Percentiles rank a stretch among this genome's conserved stretches.
Evolutionary conservation across 345 rosid genomes (phyloP).

Genomic region (Psidium friedrichsthalianum): DNA sequence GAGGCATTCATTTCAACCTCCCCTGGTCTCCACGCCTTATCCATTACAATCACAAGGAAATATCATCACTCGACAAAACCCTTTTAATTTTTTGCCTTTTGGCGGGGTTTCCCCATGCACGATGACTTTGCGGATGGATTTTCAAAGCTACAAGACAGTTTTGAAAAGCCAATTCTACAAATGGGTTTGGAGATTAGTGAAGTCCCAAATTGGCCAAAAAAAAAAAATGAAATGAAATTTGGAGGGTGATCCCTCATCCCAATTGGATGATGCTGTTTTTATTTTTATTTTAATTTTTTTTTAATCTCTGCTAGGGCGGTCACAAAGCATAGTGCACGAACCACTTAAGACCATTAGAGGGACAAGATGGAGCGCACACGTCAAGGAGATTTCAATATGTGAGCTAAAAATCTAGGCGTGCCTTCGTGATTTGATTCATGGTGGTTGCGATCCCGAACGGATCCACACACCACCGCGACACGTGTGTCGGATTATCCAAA

Average conservation of each 20-base stretch:
- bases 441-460: background rate
- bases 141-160: constrained; percentile 3
- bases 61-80: background rate
- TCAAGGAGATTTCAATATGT: background rate
- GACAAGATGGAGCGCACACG: background rate
- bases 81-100: background rate
- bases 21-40: background rate
- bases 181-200: constrained; percentile 2
- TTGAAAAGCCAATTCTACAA: constrained; percentile 11
- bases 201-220: background rate
- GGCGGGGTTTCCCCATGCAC: background rate
- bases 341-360: background rate
- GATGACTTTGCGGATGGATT: background rate
- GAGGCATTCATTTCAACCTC: background rate
- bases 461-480: background rate
- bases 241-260: background rate
- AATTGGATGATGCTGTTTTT: background rate
- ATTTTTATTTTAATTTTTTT: too few species aligned
- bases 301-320: background rate
- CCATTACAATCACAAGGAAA: background rate
- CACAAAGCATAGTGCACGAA: background rate
- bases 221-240: background rate
- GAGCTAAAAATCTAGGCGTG: background rate
- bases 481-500: background rate
- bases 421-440: background rate